Percentiles rank a stretch among this genome's conserved stretches.
These are phyloP conservation scores for Inga laurina DNA, from an alignment of 306 rosid species.

Conservation along the genomic window DNA sequence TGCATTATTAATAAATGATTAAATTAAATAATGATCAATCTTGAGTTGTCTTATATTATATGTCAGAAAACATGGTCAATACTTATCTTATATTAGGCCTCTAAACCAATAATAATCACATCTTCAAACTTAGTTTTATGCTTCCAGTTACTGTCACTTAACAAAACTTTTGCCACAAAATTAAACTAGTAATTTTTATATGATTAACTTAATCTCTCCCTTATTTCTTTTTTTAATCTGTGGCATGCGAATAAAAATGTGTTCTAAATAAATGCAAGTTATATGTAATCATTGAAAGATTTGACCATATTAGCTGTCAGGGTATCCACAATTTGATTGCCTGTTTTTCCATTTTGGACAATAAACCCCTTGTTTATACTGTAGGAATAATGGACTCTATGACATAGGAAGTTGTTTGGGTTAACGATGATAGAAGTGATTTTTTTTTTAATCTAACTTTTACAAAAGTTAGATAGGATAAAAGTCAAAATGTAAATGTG, in stretches of 20 bases:
- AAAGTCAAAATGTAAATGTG: too few species aligned
- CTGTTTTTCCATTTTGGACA: background rate
- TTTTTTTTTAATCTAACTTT: too few species aligned
- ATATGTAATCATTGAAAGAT: conserved; percentile 42
- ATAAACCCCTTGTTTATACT: background rate
- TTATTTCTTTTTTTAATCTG: background rate
- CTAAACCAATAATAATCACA: background rate
- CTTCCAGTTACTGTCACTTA: background rate
- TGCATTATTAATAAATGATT: background rate
- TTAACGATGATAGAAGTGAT: too few species aligned
- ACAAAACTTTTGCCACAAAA: background rate
- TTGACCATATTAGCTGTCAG: conserved; percentile 55
- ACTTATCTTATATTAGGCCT: background rate
- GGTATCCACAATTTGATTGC: conserved; percentile 50
- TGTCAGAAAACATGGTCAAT: background rate
- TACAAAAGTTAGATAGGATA: too few species aligned
- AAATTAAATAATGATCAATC: background rate
- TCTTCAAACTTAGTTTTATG: background rate
- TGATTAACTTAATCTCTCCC: background rate
- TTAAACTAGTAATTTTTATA: too few species aligned
- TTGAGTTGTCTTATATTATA: background rate
- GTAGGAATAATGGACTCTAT: conserved; percentile 24
- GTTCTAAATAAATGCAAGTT: conserved; percentile 16
- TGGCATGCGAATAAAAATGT: background rate
- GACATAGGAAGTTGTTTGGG: background rate